Base-by-base conservation (phyloP, 768 basidiomycete species). In the Hericium coralloides region DNA sequence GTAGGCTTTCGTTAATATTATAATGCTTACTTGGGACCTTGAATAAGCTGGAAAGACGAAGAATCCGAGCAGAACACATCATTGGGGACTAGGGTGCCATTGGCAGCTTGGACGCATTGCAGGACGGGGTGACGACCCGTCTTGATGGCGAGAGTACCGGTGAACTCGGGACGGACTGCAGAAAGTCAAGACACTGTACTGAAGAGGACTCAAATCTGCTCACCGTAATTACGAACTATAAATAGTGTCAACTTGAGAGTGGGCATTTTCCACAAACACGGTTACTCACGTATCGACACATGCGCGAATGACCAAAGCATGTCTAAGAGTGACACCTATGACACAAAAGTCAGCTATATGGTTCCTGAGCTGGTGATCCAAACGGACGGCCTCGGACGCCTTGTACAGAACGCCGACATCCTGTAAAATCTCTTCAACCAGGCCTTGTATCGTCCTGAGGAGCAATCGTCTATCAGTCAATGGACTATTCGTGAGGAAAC, bases 221-320 rank as follows among this genome's bases (percentile, higher is more conserved):
- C 49, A 78, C 80, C 77, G 61, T 83, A 82, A 55, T 74, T 78
- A 55, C 75, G 72, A 58, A 80, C 79, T 79, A 39, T n/a, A 7
- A 0, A 47, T 12, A 0, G 22, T 37, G 37, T 31, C 31, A 31
- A 31, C 8, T 31, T 31, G 31, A 31, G 10, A 31, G 8, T 8
- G 31, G 8, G 31, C 10, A 31, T 31, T 9, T 31, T 9, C 31
- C 10, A 6, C 7, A 1, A 9, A 31, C 31, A 31, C 31, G 8
- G 31, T 2, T 37, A 69, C 87, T 64, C 66, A 93, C 92, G 77
- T 51, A 89, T 91, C 3, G 93, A 84, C 10, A 79, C 72, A 67
- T 93, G 85, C 0, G 95, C 85, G 67, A 94, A 95, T 4, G 90
- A 84, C 81, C 88, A 88, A 2, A 98, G 70, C 77, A 98, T 87